Evolutionary conservation across 352 stramenopile genomes (phyloP).

Genomic region (Phytophthora cajani): DNA sequence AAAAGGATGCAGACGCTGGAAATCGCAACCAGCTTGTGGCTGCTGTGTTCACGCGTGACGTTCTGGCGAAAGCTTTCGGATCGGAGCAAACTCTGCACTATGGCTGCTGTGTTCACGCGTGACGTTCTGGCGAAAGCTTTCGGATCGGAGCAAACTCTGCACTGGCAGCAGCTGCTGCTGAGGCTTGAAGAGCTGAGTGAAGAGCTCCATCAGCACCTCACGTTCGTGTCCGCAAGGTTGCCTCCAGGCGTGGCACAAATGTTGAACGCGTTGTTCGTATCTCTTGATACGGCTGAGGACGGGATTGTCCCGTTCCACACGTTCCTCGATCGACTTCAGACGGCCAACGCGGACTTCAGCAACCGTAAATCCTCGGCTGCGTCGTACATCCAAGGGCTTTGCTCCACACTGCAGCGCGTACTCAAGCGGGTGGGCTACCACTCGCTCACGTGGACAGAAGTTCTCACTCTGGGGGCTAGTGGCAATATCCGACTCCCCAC

Average conservation of each 20-base stretch:
- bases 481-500: constrained; percentile 18
- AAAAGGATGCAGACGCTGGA: constrained; percentile 11
- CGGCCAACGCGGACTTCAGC: constrained; percentile 22
- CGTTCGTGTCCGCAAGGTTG: constrained; percentile 33
- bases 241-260: constrained; percentile 25
- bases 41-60: constrained; percentile 17
- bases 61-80: constrained; percentile 35
- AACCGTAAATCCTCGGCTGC: constrained; percentile 27
- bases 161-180: constrained; percentile 73
- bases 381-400: constrained; percentile 37
- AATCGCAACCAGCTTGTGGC: constrained; percentile 20
- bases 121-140: constrained; percentile 32
- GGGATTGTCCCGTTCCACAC: constrained; percentile 52
- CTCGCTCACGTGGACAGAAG: constrained; percentile 35
- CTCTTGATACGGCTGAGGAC: constrained; percentile 50
- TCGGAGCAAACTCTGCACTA: constrained; percentile 49
- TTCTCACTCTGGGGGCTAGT: constrained; percentile 25
- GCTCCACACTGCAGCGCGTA: constrained; percentile 32
- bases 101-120: constrained; percentile 20
- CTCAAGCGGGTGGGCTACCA: constrained; percentile 36
- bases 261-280: constrained; percentile 43
- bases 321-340: constrained; percentile 43
- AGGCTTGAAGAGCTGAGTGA: constrained; percentile 46
- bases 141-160: constrained; percentile 36
- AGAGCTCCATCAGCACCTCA: constrained; percentile 47